Conservation (phyloP, 208 protist genomes). For the Herpetomonas tarakana region DNA sequence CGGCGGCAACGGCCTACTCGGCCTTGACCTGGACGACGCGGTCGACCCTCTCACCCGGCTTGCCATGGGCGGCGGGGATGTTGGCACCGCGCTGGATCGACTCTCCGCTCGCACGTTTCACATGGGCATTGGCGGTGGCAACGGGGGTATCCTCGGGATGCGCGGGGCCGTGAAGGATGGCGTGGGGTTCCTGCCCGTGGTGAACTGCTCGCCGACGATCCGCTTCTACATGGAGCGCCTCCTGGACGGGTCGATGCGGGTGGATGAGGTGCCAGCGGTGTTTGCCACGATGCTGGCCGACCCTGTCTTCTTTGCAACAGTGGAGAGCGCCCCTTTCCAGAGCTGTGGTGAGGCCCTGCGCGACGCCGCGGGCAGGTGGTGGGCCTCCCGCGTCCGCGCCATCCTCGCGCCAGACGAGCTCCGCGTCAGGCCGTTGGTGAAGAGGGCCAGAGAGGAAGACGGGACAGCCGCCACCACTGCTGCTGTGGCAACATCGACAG, state of each 20-base stretch:
- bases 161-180: conserved; percentile 1
- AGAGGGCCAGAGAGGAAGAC: no score
- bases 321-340: conserved; percentile 42
- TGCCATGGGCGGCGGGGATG: no score
- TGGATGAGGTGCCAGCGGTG: conserved; percentile 33
- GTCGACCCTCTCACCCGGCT: no score
- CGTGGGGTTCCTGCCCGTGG: conserved; percentile 14
- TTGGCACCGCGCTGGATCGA: no score
- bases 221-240: conserved; percentile 32
- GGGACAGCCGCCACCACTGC: not conserved
- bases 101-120: not conserved
- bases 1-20: no score
- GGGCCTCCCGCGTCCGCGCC: conserved; percentile 26
- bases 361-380: conserved; percentile 62
- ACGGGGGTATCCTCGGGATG: no score
- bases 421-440: conserved; percentile 12
- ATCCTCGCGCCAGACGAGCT: conserved; percentile 30
- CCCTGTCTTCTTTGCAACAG: conserved; percentile 51
- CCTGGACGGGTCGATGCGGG: conserved; percentile 22
- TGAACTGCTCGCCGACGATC: conserved; percentile 27
- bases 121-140: not conserved
- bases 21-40: no score
- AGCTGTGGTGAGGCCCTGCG: conserved; percentile 47
- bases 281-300: conserved; percentile 64
- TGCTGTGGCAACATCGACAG: not conserved